Evolutionary conservation across 805 yeast genomes (phyloP).

Genomic region (Pichia occidentalis): DNA sequence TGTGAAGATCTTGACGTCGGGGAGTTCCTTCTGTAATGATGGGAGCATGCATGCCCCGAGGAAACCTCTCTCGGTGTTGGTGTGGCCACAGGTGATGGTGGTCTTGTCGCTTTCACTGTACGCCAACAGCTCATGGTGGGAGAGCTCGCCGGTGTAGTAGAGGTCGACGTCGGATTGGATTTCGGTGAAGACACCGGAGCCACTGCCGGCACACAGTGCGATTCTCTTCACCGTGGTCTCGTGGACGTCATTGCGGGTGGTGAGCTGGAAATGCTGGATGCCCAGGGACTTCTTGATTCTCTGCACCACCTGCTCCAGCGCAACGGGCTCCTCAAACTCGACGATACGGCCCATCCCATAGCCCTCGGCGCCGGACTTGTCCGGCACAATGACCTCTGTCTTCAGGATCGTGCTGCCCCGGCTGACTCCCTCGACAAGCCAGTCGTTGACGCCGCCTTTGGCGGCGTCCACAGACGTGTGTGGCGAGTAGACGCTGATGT

Average conservation of each 20-base stretch:
- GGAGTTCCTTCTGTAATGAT: background rate
- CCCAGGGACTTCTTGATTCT: slow-evolving; percentile 49
- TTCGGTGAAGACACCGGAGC: slow-evolving; percentile 67
- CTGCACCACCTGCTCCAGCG: slow-evolving; percentile 39
- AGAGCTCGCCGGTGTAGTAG: slow-evolving; percentile 84
- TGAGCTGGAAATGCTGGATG: slow-evolving; percentile 58
- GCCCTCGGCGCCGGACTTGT: slow-evolving; percentile 33
- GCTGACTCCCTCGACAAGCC: slow-evolving; percentile 60
- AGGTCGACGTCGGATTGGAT: slow-evolving; percentile 65
- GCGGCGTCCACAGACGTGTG: slow-evolving; percentile 97
- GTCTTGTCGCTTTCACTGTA: slow-evolving; percentile 64
- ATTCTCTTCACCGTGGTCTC: slow-evolving; percentile 38
- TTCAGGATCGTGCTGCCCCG: slow-evolving; percentile 14
- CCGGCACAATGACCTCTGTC: slow-evolving; percentile 40
- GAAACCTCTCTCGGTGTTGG: slow-evolving; percentile 90
- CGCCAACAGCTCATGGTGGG: slow-evolving; percentile 84
- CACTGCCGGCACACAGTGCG: slow-evolving; percentile 96
- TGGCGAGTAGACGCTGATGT: slow-evolving; percentile 89
- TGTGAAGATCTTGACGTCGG: background rate
- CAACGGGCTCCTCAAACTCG: slow-evolving; percentile 36
- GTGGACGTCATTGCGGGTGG: slow-evolving; percentile 32
- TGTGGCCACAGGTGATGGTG: slow-evolving; percentile 78
- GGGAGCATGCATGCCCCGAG: slow-evolving; percentile 40
- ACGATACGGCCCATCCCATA: slow-evolving; percentile 84
- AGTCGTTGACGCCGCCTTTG: slow-evolving; percentile 88